Base-by-base conservation (phyloP, 768 basidiomycete genomes). In the Hypholoma fasciculare region DNA sequence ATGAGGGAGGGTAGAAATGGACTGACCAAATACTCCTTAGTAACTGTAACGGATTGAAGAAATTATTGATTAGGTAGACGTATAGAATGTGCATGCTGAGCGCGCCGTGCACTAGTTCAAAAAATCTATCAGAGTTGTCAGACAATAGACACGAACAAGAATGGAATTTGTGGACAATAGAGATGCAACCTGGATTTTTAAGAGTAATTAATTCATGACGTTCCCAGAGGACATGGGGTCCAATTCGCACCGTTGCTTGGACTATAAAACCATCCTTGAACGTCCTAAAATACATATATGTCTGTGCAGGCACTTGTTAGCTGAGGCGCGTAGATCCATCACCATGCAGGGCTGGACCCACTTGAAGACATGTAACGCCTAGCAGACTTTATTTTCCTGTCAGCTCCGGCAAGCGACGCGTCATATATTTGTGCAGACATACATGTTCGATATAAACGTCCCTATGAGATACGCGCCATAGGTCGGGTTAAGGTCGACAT, bases 391-490 rank as follows among this genome's bases (percentile, higher is more conserved):
- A 7, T 7, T 34, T 6, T 11, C 13, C 6, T 44, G 19, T 36
- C 23, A 30, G 13, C 8, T 9, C 30, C 30, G 23, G 23, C 23
- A 34, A 34, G 30, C 30, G 9, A 9, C 30, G 9, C 30, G 9
- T 34, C 30, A 9, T 9, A 9, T 34, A 34, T 34, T 34, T 34
- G 30, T 34, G 30, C n/a, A 14, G 16, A 34, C 52, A 2, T 54
- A 61, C 60, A 61, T 57, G 40, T 56, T 48, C 11, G 60, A 61
- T 49, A 61, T 49, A 46, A 61, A 57, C 2, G 60, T 54, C 19
- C 53, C 53, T 27, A 54, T 54, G 36, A 54, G 53, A 46, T 54
- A 54, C 2, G 53, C 53, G 11, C 53, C 53, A 20, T 44, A 44
- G n/a, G 26, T 54, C 27, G 53, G 53, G 40, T 54, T 54, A 30